Conservation (phyloP, 2,329 filamentous ascomycete species). For the Pseudogymnoascus sp. region DNA sequence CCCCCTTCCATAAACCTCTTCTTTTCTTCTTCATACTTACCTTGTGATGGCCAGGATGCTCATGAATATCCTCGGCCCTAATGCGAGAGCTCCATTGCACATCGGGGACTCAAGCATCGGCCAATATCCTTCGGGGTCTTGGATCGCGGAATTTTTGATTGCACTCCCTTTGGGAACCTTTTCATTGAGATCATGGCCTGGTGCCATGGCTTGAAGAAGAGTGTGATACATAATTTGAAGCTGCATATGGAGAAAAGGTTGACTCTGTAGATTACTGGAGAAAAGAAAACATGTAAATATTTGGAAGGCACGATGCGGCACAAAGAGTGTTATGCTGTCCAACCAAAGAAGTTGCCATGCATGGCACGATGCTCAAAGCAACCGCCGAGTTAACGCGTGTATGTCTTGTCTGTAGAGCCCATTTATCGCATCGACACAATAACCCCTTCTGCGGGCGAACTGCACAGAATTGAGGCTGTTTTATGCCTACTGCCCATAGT, state of each 20-base stretch:
- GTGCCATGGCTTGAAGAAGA: slow-evolving; percentile 19
- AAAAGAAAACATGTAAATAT: background rate
- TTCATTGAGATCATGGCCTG: slow-evolving; percentile 19
- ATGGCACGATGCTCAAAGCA: background rate
- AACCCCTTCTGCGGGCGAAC: background rate
- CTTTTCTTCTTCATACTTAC: slow-evolving; percentile 18
- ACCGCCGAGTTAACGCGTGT: background rate
- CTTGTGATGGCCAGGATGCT: slow-evolving; percentile 14
- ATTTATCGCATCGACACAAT: background rate
- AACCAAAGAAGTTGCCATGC: background rate
- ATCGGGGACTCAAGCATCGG: slow-evolving; percentile 39
- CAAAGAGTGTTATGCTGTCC: background rate
- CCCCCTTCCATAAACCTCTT: slow-evolving; percentile 9
- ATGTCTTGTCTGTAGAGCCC: background rate
- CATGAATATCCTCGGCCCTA: slow-evolving; percentile 26
- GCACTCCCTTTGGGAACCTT: slow-evolving; percentile 22
- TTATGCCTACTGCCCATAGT: background rate
- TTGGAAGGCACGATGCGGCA: background rate
- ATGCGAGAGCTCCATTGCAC: slow-evolving; percentile 44
- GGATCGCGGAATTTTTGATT: slow-evolving; percentile 43
- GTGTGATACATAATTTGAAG: background rate
- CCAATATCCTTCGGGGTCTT: slow-evolving; percentile 41
- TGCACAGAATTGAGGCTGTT: background rate
- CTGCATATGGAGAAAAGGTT: too few relatives aligned
- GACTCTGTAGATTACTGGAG: background rate